Percentiles rank a stretch among this genome's conserved stretches.
Evolutionary conservation across 306 rosid species (phyloP).

Genomic region (Abrus precatorius): DNA sequence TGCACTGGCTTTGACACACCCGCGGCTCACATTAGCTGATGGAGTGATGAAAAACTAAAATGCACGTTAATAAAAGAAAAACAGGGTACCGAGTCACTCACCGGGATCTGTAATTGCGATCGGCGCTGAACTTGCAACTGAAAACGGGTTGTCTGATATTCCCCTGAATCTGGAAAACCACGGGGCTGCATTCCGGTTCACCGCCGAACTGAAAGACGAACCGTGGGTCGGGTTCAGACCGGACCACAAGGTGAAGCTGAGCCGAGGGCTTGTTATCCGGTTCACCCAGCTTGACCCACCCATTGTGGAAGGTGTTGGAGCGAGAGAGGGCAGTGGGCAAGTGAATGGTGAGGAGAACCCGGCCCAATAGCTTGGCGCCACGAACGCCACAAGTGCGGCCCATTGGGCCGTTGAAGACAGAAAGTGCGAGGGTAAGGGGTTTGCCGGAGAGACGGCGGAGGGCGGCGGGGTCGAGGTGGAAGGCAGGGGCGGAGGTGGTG

Average conservation of each 20-base stretch:
- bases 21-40: conserved; percentile 19
- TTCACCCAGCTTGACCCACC: conserved; percentile 73
- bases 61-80: background rate
- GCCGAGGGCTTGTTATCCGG: conserved; percentile 53
- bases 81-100: conserved; percentile 17
- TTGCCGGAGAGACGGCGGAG: conserved; percentile 68
- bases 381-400: conserved; percentile 69
- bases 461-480: conserved; percentile 66
- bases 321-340: conserved; percentile 46
- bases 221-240: conserved; percentile 85
- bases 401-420: conserved; percentile 80
- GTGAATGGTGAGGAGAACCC: conserved; percentile 56
- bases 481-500: conserved; percentile 62
- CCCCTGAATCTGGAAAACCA: conserved; percentile 91
- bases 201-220: conserved; percentile 88
- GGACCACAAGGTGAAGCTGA: conserved; percentile 64
- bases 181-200: conserved; percentile 93
- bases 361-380: conserved; percentile 72
- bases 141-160: conserved; percentile 84
- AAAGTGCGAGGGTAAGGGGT: conserved; percentile 59
- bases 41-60: background rate
- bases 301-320: conserved; percentile 64
- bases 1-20: too few species aligned
- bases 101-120: conserved; percentile 82
- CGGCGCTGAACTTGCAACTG: conserved; percentile 86